phyloP scores from a whole-genome alignment of 352 stramenopile genomes.

The Pythium aquatile region DNA sequence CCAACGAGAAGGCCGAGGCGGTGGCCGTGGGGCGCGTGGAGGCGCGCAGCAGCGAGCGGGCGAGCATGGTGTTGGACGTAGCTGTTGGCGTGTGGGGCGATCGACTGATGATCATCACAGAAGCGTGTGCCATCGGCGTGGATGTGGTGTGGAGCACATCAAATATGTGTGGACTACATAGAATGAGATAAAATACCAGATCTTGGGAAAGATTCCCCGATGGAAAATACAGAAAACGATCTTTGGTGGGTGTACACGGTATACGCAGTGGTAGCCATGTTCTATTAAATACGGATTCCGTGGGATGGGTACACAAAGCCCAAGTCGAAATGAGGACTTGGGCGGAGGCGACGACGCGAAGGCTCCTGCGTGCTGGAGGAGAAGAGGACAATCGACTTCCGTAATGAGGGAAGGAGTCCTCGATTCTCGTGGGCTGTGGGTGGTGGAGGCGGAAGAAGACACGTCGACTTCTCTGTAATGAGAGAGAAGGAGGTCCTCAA shows the following conservation, averaged over 20 bases:
- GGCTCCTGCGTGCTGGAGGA: neutral
- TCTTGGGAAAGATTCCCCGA: neutral
- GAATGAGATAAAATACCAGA: neutral
- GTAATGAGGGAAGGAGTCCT: slow-evolving; percentile 35
- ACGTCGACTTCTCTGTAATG: slow-evolving; percentile 31
- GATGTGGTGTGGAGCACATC: neutral
- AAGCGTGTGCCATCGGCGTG: neutral
- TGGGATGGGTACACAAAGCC: neutral
- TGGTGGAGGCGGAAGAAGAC: slow-evolving; percentile 18
- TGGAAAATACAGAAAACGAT: neutral
- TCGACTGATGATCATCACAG: neutral
- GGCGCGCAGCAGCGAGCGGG: slow-evolving; percentile 42
- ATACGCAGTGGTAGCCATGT: slow-evolving; percentile 21
- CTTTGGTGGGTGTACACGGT: slow-evolving; percentile 10
- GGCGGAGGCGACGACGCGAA: neutral
- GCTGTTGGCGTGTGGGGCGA: neutral
- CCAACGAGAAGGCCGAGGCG: slow-evolving; percentile 18
- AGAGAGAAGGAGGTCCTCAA: slow-evolving; percentile 31
- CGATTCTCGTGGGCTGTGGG: slow-evolving; percentile 13
- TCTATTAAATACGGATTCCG: slow-evolving; percentile 26
- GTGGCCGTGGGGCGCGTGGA: slow-evolving; percentile 35
- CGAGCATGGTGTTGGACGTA: slow-evolving; percentile 41
- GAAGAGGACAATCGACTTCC: slow-evolving; percentile 28
- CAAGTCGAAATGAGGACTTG: neutral
- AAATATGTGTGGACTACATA: neutral